Conservation (phyloP, 257 asterid species). For the Solanum chilense region DNA sequence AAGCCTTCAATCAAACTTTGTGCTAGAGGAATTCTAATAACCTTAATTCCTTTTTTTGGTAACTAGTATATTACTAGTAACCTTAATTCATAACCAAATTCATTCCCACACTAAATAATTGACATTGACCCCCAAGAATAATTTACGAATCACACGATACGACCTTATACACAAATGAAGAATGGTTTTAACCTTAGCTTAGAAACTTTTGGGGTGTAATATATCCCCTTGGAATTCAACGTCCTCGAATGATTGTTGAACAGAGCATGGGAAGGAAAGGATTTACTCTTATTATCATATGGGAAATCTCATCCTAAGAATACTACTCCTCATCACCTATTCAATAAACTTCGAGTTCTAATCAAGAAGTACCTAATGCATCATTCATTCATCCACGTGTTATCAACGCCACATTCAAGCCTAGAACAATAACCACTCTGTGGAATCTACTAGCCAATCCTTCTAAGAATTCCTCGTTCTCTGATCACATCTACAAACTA, state of each 20-base stretch:
- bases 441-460: neutral
- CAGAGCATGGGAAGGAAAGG: neutral
- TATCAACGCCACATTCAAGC: neutral
- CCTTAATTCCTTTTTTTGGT: no score
- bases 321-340: neutral
- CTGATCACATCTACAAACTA: neutral
- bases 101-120: neutral
- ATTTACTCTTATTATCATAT: neutral
- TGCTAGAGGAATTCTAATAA: neutral
- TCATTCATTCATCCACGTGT: neutral
- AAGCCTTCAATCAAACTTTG: neutral
- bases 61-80: no score
- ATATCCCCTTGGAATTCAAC: neutral
- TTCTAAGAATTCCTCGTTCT: neutral
- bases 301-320: neutral
- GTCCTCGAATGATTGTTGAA: no score
- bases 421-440: neutral
- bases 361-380: neutral
- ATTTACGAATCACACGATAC: no score
- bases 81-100: neutral
- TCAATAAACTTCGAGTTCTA: neutral
- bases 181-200: neutral
- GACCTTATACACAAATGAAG: neutral
- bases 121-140: neutral
- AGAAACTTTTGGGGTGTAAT: neutral